phyloP scores from a whole-genome alignment of 2,329 filamentous ascomycete genomes.

The Aphanocladium album region DNA sequence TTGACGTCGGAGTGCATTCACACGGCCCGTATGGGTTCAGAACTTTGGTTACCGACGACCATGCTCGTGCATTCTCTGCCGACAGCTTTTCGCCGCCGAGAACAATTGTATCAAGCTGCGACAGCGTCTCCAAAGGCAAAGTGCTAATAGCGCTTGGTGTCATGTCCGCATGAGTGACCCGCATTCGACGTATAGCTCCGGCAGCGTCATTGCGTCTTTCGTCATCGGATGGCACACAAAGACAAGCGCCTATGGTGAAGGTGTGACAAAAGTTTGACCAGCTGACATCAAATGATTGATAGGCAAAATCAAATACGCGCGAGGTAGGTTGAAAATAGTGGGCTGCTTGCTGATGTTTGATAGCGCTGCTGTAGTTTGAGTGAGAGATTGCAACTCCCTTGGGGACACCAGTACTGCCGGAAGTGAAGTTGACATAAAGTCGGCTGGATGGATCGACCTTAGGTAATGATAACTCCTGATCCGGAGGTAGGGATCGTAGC shows the following conservation, averaged over 20 bases:
- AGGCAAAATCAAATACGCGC: constrained; percentile 17
- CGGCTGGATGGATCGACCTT: not conserved
- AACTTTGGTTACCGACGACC: constrained; percentile 8
- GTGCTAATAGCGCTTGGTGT: not conserved
- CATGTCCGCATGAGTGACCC: constrained; percentile 8
- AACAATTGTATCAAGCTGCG: constrained; percentile 6
- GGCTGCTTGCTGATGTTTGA: constrained; percentile 17
- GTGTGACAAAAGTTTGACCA: constrained; percentile 12
- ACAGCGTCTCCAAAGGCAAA: not conserved
- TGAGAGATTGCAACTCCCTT: constrained; percentile 29
- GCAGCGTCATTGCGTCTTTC: constrained; percentile 4
- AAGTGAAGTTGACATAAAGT: constrained; percentile 44
- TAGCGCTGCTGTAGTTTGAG: constrained; percentile 17
- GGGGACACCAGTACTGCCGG: constrained; percentile 45
- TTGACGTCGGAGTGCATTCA: not conserved
- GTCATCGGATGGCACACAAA: constrained; percentile 6
- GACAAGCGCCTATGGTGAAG: constrained; percentile 2
- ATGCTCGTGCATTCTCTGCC: not conserved
- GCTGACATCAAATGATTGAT: constrained; percentile 18
- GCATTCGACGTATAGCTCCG: constrained; percentile 9
- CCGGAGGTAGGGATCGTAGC: not conserved
- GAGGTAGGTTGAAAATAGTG: constrained; percentile 6
- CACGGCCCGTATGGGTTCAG: constrained; percentile 1
- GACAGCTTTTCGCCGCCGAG: not conserved
- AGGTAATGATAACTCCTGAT: not conserved